Base-by-base conservation (phyloP, 306 rosid species). In the Medicago arabica region DNA sequence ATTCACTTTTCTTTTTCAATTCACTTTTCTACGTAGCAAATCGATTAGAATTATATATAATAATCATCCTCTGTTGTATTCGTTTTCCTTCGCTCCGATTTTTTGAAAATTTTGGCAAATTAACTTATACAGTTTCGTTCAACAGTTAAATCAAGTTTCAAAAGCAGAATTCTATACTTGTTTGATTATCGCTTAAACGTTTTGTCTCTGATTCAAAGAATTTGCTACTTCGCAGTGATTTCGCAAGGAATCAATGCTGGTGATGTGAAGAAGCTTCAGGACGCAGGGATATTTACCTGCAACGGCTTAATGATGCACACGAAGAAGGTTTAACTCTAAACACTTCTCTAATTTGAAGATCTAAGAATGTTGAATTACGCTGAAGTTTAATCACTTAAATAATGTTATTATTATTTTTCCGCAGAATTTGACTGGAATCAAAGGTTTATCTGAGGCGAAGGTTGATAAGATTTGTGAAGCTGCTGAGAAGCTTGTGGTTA, bases 241-340 rank as follows among this genome's bases (percentile, higher is more conserved):
- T 69, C 98, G 36, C 98, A 95, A 80, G 97, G 98, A 75, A 95
- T 95, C 79, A 95, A 95, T 78, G 96, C 97, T 53, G 99, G 99
- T 74, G 99, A 95, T 57, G 91, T 95, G 82, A 95, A 90, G 90
- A 95, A 95, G 90, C 97, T 95, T 83, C 97, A 95, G 80, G 97
- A 95, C 7, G 97, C 99, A 38, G 99, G 99, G 84, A 95, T 95
- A 13, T 90, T 86, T 80, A 92, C 97, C 69, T 95, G 97, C 90
- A 95, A 95, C 69, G 99, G 97, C 78, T 89, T 95, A 82, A 92
- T 92, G 97, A 95, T 92, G 99, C 97, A 92, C 72, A 95, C 98
- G 4, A 95, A 92, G 89, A 95, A 95, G 97, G 98, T 92, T 57
- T 23, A 57, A 8, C 51, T 40, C 72, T 7, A 73, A 79, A 41